Evolutionary conservation across 2,329 filamentous ascomycete species (phyloP), one percentile per base, ranked within the genome.

Genomic region (Ceratocystis huliohia): DNA sequence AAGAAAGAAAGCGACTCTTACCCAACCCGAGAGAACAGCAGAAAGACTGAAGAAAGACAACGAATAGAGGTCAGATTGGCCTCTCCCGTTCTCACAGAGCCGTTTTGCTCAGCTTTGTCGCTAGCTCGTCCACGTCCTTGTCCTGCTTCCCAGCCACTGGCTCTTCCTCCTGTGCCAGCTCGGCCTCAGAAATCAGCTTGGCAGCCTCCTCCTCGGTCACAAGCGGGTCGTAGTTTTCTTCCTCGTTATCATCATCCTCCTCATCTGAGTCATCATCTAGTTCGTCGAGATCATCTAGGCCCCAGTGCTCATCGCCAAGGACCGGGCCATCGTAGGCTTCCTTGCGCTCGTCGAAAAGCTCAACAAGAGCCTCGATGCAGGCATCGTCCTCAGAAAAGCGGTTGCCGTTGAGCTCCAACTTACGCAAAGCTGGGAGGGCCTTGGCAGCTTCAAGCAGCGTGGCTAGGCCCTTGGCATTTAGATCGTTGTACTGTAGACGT

Each of bases 341-440:
- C 78, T 92, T 92, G 69, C 91, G 86, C 72, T 84, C 82, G 67
- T 90, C 87, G 30, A 96, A 80, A 33, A 94, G 78, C 64, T 86
- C 83, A 70, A 86, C 84, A 59, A 97, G 79, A 25, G 79, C 80
- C 68, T 84, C 77, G 53, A 96, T 81, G 33, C 84, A 84, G 61
- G 83, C 80, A 71, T 97, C 91, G 2, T 96, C 91, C 75, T 96
- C 92, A 7, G 83, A 80, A 72, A 99, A 96, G 74, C 91, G 94
- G 79, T 99, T 99, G 63, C 94, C 94, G 74, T 99, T 97, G 70
- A 99, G 79, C 77, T 97, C 94, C 63, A 99, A 84, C 72, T 92
- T 87, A 77, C 87, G 88, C 70, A 99, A 78, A 13, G 83, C 82
- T 1, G 91, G 91, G 7, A 99, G 81, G 7, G 82, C 78, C 71